phyloP scores from a whole-genome alignment of 371 early-diverging fungal genomes.

The Mucor irregularis region DNA sequence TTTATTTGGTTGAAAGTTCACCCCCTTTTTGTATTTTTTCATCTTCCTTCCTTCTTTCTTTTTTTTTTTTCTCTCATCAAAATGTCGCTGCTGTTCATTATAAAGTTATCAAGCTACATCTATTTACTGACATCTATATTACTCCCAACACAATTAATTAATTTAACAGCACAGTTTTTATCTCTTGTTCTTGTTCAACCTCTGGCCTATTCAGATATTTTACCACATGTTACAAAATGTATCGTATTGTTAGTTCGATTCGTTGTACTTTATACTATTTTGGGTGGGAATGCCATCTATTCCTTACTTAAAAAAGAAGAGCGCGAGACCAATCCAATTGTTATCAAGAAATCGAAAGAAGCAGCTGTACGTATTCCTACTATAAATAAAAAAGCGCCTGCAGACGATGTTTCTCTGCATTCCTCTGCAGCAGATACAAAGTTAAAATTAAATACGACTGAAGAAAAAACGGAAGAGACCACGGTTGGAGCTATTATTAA shows the following conservation, averaged over 20 bases:
- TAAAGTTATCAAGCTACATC: not conserved
- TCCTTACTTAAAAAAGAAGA: not conserved
- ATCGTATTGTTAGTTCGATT: not conserved
- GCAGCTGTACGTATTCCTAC: not conserved
- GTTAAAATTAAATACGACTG: not conserved
- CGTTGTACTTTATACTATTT: not conserved
- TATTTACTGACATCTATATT: not conserved
- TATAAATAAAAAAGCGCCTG: not conserved
- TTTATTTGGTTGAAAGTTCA: no score
- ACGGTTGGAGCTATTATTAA: not conserved
- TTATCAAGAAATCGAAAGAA: not conserved
- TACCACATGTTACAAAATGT: not conserved
- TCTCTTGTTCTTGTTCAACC: not conserved
- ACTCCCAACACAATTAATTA: not conserved
- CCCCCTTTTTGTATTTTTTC: not conserved
- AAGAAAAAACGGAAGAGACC: not conserved
- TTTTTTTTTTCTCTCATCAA: not conserved
- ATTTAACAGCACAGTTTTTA: not conserved
- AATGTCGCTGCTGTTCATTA: not conserved
- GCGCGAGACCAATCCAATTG: not conserved
- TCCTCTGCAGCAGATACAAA: not conserved
- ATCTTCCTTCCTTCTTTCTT: not conserved
- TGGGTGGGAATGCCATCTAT: not conserved
- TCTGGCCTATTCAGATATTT: not conserved
- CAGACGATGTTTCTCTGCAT: not conserved